Conservation (phyloP, 495 filamentous ascomycete genomes). For the Penicillium waksmanii region DNA sequence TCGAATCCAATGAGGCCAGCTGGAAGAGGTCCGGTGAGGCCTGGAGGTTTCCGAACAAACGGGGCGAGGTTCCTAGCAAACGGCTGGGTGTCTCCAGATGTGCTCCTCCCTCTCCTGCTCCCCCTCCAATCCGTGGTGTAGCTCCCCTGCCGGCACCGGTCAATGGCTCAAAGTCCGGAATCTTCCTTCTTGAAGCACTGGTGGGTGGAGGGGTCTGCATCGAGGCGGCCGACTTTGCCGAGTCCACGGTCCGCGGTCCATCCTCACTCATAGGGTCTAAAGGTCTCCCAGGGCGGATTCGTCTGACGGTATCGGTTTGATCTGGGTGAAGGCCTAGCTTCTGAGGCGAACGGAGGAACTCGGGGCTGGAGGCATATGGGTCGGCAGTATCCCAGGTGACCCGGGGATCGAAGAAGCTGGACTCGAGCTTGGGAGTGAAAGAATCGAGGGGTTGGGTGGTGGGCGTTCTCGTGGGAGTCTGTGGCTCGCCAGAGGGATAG, state of each 20-base stretch:
- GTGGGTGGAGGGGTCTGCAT: constrained; percentile 72
- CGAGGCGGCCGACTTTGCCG: constrained; percentile 55
- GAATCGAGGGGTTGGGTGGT: constrained; percentile 64
- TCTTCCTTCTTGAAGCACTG: constrained; percentile 56
- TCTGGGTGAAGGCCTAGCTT: constrained; percentile 41
- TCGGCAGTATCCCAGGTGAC: constrained; percentile 58
- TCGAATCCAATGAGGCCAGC: constrained; percentile 70
- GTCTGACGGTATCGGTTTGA: constrained; percentile 49
- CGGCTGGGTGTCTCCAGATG: constrained; percentile 50
- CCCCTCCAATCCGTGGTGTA: constrained; percentile 21
- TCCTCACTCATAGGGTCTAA: constrained; percentile 39
- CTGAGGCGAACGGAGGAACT: constrained; percentile 56
- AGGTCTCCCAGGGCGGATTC: constrained; percentile 44
- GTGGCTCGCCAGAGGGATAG: constrained; percentile 76
- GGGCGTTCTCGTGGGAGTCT: constrained; percentile 76
- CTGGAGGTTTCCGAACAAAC: constrained; percentile 57
- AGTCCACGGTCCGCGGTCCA: constrained; percentile 41
- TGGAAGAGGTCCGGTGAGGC: constrained; percentile 71
- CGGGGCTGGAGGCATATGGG: constrained; percentile 57
- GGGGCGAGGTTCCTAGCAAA: constrained; percentile 46
- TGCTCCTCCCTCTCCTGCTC: constrained; percentile 12
- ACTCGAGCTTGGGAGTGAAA: constrained; percentile 69
- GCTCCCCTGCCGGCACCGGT: constrained; percentile 30
- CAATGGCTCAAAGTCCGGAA: constrained; percentile 36
- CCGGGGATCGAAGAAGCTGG: constrained; percentile 54